Evolutionary conservation across 352 stramenopile species (phyloP).

Genomic region (Phytopythium montanum): DNA sequence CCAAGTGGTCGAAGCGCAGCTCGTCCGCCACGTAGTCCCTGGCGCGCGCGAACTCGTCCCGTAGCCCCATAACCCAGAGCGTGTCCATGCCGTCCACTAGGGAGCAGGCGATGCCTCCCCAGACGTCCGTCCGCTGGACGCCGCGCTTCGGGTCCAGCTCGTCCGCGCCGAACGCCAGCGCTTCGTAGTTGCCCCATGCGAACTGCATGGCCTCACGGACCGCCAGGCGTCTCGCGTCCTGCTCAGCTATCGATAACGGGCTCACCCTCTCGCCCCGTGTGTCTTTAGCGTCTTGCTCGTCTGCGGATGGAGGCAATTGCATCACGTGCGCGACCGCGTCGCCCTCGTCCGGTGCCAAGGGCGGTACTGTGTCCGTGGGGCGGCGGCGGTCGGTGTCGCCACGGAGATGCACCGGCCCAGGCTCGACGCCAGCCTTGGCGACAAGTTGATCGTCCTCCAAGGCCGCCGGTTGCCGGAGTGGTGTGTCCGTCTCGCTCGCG

Average conservation of each 20-base stretch:
- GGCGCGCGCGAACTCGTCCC: constrained; percentile 91
- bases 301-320: background rate
- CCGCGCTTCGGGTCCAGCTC: constrained; percentile 89
- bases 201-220: constrained; percentile 72
- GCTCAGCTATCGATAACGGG: constrained; percentile 12
- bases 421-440: constrained; percentile 4
- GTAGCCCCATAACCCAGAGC: constrained; percentile 95
- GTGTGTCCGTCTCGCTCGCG: background rate
- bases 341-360: background rate
- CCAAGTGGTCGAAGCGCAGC: constrained; percentile 81
- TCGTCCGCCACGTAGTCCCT: constrained; percentile 82
- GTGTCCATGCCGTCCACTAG: constrained; percentile 96
- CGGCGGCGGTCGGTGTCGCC: background rate
- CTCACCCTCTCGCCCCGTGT: background rate
- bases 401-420: constrained; percentile 4
- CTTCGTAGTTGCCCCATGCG: constrained; percentile 89
- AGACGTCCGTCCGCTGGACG: constrained; percentile 69
- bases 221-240: constrained; percentile 37
- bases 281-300: too few relatives aligned
- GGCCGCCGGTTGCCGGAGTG: background rate
- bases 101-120: constrained; percentile 89
- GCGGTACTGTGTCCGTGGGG: background rate
- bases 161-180: constrained; percentile 94
- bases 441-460: background rate
- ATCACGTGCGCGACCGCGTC: constrained; percentile 8